Conservation (phyloP, 371 early-diverging fungal species). For the Circinella minor region DNA sequence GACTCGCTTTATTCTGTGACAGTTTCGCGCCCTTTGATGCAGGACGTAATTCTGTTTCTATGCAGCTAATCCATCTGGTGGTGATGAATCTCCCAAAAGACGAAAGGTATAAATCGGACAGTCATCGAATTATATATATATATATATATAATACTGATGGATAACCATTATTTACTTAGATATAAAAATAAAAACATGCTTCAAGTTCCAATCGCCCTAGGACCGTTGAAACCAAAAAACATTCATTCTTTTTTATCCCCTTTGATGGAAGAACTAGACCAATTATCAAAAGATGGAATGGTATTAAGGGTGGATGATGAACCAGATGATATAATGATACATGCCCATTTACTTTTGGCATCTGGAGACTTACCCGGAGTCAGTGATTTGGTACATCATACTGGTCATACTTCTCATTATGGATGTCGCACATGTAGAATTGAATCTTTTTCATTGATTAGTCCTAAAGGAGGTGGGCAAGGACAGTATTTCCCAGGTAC, state of each 20-base stretch:
- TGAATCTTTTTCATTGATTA: neutral
- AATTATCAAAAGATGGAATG: constrained; percentile 1
- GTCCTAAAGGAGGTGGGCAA: constrained; percentile 3
- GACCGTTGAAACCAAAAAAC: constrained; percentile 3
- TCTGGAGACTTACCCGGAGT: constrained; percentile 7
- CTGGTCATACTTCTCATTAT: constrained; percentile 5
- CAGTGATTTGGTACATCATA: constrained; percentile 1
- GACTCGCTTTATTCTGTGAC: neutral
- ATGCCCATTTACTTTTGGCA: constrained; percentile 4
- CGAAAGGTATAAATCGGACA: neutral
- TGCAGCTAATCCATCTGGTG: neutral
- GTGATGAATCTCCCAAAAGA: neutral
- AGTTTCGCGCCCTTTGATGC: neutral
- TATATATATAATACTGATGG: no score
- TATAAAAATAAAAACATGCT: constrained; percentile 4
- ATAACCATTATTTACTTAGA: neutral
- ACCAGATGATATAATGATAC: neutral
- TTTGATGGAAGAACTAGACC: neutral
- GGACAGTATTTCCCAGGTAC: constrained; percentile 8
- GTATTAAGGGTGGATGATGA: neutral
- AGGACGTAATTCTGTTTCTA: neutral
- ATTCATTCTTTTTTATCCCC: constrained; percentile 6
- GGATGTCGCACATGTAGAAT: constrained; percentile 8
- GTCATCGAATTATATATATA: no score
- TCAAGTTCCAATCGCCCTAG: neutral